Percentiles rank a stretch among this genome's conserved stretches.
Conservation (phyloP, 202 grass and related monocot genomes). For the Cymbopogon flexuosus region DNA sequence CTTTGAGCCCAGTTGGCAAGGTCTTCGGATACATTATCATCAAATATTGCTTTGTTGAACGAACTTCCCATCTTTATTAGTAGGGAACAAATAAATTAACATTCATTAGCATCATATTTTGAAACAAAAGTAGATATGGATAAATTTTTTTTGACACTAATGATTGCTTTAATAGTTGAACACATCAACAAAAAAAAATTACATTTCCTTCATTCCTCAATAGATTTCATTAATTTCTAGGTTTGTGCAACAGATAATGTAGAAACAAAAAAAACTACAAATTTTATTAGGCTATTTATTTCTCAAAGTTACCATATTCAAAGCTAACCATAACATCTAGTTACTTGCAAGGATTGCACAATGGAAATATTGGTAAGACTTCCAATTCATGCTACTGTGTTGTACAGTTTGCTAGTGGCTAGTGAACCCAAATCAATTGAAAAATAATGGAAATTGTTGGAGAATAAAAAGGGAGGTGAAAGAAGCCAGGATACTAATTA, state of each 20-base stretch:
- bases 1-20: conserved; percentile 50
- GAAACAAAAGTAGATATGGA: background rate
- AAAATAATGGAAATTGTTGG: no score
- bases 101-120: background rate
- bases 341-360: no score
- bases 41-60: conserved; percentile 76
- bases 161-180: background rate
- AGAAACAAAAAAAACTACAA: background rate
- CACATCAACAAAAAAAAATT: background rate
- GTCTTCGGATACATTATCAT: conserved; percentile 49
- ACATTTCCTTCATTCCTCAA: background rate
- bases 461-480: no score
- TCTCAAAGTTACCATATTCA: no score
- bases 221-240: background rate
- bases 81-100: background rate
- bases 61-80: conserved; percentile 64
- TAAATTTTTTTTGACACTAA: no score
- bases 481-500: no score
- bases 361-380: no score
- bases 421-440: no score
- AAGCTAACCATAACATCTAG: no score
- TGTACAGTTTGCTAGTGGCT: no score
- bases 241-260: background rate
- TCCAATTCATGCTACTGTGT: no score
- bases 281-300: background rate